phyloP scores from a whole-genome alignment of 1,139 yeast species.

The Petasospora fabianii region DNA sequence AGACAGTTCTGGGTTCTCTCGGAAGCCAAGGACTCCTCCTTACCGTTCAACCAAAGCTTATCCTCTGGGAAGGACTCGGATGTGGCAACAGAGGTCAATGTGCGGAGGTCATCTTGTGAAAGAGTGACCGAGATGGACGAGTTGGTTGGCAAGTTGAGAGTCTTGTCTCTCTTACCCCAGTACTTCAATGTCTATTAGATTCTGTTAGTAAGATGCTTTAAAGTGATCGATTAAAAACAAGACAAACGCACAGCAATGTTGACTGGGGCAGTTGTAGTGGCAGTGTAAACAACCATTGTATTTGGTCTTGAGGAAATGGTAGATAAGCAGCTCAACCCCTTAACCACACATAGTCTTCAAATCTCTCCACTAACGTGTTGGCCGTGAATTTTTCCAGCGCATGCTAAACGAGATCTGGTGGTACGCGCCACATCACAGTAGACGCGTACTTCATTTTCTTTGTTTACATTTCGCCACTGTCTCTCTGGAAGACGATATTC shows the following conservation, averaged over 20 bases:
- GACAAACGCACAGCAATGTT: conserved; percentile 75
- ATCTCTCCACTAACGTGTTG: conserved; percentile 1
- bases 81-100: conserved; percentile 85
- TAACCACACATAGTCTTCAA: no score
- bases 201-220: conserved; percentile 9
- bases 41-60: conserved; percentile 79
- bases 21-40: conserved; percentile 58
- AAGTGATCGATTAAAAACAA: not conserved
- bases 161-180: conserved; percentile 96
- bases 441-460: not conserved
- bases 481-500: not conserved
- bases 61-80: conserved; percentile 56
- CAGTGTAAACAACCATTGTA: conserved; percentile 51
- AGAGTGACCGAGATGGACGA: conserved; percentile 93
- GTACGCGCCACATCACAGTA: not conserved
- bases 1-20: conserved; percentile 81
- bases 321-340: no score
- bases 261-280: conserved; percentile 94
- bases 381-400: conserved; percentile 3
- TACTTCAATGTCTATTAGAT: conserved; percentile 71
- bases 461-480: conserved; percentile 2
- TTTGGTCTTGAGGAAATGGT: no score
- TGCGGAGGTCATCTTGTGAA: conserved; percentile 83
- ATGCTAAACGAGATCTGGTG: conserved; percentile 3
- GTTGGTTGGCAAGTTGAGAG: conserved; percentile 88